These are phyloP conservation scores for Paramyrothecium roridum DNA, from an alignment of 2,329 filamentous ascomycete genomes.

Conservation along the genomic window DNA sequence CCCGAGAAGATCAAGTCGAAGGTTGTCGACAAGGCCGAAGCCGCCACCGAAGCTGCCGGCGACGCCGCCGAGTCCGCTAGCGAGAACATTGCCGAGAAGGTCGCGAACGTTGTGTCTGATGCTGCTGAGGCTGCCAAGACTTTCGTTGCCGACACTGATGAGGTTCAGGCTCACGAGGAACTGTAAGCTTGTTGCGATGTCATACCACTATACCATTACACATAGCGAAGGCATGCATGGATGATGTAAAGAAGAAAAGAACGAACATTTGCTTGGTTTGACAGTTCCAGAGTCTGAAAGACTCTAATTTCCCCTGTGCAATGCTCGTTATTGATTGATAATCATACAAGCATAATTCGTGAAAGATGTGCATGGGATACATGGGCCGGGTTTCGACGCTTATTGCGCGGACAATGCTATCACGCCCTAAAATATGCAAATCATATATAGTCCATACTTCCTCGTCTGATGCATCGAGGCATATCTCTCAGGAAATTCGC, in stretches of 20 bases:
- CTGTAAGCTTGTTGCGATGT: constrained; percentile 34
- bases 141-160: constrained; percentile 51
- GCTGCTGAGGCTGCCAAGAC: constrained; percentile 52
- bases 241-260: neutral
- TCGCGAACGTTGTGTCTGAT: constrained; percentile 42
- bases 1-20: constrained; percentile 31
- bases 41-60: constrained; percentile 4
- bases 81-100: constrained; percentile 39
- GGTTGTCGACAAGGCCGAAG: constrained; percentile 16
- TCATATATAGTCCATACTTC: too few relatives aligned
- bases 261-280: neutral
- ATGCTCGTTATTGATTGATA: too few relatives aligned
- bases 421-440: too few relatives aligned
- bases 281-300: too few relatives aligned
- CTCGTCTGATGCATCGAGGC: too few relatives aligned
- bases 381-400: too few relatives aligned
- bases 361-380: too few relatives aligned
- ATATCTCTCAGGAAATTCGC: too few relatives aligned
- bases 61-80: constrained; percentile 23
- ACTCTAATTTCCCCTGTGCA: too few relatives aligned
- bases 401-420: too few relatives aligned
- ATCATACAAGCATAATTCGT: too few relatives aligned
- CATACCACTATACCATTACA: constrained; percentile 1
- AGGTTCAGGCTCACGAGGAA: constrained; percentile 57
- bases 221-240: neutral